phyloP scores from a whole-genome alignment of 1,284 basidiomycete species.

The Ustilago tritici region DNA sequence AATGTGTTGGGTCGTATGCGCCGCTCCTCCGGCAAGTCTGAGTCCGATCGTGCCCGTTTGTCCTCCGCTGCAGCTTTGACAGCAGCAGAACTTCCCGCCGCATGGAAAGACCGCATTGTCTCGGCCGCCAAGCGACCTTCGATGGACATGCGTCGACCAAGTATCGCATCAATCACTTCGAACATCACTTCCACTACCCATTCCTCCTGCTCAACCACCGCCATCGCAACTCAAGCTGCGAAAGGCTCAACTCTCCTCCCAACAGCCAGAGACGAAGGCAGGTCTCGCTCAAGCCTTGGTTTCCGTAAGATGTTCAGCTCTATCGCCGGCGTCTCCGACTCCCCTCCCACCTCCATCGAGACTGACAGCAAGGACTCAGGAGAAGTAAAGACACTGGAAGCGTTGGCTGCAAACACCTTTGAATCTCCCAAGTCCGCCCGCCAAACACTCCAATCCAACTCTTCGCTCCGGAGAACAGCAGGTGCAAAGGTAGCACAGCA shows the following conservation, averaged over 20 bases:
- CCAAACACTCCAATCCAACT: background rate
- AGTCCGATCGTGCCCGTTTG: conserved; percentile 5
- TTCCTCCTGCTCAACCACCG: background rate
- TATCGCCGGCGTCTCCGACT: conserved; percentile 5
- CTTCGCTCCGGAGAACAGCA: background rate
- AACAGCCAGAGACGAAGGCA: background rate
- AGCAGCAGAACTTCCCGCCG: conserved; percentile 32
- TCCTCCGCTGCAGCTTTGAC: conserved; percentile 4
- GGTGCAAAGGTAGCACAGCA: background rate
- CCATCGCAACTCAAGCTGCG: background rate
- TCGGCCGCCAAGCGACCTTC: conserved; percentile 11
- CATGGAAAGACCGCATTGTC: conserved; percentile 38
- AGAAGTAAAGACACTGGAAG: conserved; percentile 16
- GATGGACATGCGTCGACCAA: conserved; percentile 28
- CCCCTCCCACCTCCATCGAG: background rate
- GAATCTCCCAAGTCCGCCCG: conserved; percentile 8
- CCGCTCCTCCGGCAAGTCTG: conserved; percentile 10
- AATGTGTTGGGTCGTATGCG: conserved; percentile 17
- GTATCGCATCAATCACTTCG: conserved; percentile 15
- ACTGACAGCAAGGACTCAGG: background rate
- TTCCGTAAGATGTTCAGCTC: conserved; percentile 30
- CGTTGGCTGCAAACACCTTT: conserved; percentile 25
- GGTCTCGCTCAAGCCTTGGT: conserved; percentile 26
- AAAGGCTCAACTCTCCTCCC: conserved; percentile 1
- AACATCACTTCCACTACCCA: conserved; percentile 10